Evolutionary conservation across 2,329 filamentous ascomycete genomes (phyloP), one percentile per base, ranked within the genome.

Genomic region (Phyllosticta paracitricarpa): DNA sequence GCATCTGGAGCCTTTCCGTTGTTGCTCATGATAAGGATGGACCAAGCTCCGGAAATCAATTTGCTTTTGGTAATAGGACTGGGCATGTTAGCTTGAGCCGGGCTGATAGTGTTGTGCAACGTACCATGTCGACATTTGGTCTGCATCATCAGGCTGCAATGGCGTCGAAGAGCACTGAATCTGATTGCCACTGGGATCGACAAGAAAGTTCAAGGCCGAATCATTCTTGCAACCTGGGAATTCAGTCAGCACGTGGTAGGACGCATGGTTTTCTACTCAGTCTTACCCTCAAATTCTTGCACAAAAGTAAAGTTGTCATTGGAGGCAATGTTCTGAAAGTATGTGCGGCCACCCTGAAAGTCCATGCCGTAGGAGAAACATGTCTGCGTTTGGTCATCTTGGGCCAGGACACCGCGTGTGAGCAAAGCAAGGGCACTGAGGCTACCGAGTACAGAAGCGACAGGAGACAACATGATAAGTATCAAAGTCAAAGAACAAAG

Each of bases 281-380:
- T 51, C 10, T 54, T 62, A 66, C 73, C 71, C 24, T 69, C 66
- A 59, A 76, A 77, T 54, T 75, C 66, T n/a, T 71, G 70, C 4
- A 75, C 71, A 33, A 74, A 75, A 2, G 75, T 76, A 64, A 77
- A 77, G 9, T 66, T 66, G 6, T 72, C 72, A n/a, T 64, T 66
- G 0, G 74, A 76, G n/a, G 69, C 63, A 12, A 66, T 67, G 63
- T 77, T 76, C 63, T 77, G 75, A 64, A 76, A 77, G 65, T 76
- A 77, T 10, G 63, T 65, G 8, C 72, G 73, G n/a, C 69, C 69
- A 58, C 69, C 65, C 61, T 74, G 70, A 61, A 76, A 77, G 64
- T 77, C 75, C 62, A 71, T 68, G 58, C 69, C 69, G 61, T 63
- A 71, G 17, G 69, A 68, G 9, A 54, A 17, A 59, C 67, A 68